A percentile compares a stretch with the other conserved stretches of the same genome.
These are phyloP conservation scores for Botrytis aclada DNA, from an alignment of 2,329 filamentous ascomycete genomes.

Conservation along the genomic window DNA sequence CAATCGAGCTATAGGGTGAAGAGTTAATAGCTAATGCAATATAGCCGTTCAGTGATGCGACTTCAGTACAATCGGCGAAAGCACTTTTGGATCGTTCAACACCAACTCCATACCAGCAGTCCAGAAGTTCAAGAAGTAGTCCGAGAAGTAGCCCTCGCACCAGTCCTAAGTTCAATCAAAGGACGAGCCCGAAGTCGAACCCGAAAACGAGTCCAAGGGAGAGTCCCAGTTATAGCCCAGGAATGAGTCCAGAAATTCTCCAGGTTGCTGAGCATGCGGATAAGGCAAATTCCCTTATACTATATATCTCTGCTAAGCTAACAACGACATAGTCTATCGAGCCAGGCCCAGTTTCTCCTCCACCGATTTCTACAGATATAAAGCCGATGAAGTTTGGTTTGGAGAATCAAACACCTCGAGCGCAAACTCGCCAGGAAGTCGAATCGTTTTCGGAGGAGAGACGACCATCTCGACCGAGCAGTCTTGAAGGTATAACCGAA, in stretches of 20 bases:
- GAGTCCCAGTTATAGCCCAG: conserved; percentile 4
- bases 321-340: conserved; percentile 28
- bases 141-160: conserved; percentile 7
- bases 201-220: neutral
- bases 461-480: conserved; percentile 54
- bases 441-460: conserved; percentile 52
- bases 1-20: neutral
- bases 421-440: conserved; percentile 77
- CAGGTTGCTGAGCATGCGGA: conserved; percentile 21
- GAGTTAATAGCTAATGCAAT: conserved; percentile 2
- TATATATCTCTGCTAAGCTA: neutral
- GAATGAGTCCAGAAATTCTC: conserved; percentile 4
- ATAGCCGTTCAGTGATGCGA: conserved; percentile 9
- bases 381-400: conserved; percentile 62
- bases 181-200: conserved; percentile 6
- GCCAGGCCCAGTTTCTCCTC: conserved; percentile 46
- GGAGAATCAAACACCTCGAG: conserved; percentile 73
- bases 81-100: conserved; percentile 33
- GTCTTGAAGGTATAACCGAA: conserved; percentile 65
- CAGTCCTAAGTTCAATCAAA: conserved; percentile 8
- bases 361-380: conserved; percentile 74
- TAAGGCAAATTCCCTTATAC: conserved; percentile 26
- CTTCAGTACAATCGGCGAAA: conserved; percentile 2
- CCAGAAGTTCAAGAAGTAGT: conserved; percentile 23
- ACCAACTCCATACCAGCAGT: conserved; percentile 36